These are phyloP conservation scores for Rosa rugosa DNA, from an alignment of 306 rosid species.

Conservation along the genomic window DNA sequence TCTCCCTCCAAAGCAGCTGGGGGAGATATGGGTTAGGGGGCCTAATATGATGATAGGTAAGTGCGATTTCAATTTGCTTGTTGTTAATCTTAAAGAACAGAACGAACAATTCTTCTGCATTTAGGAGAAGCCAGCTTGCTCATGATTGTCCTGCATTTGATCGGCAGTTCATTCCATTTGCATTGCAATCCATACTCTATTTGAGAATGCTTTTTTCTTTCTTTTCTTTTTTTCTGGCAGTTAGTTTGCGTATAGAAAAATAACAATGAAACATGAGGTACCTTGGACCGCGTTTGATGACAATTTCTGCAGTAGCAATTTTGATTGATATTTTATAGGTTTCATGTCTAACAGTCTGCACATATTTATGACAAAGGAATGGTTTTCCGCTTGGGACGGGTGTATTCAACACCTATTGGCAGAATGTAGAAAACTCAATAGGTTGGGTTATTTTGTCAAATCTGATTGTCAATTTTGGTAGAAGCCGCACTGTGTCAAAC, in stretches of 20 bases:
- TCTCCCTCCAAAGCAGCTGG: slow-evolving; percentile 78
- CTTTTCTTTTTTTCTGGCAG: not conserved
- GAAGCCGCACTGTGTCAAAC: not conserved
- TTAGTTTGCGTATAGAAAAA: not conserved
- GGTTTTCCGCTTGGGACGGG: not conserved
- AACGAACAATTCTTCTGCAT: not conserved
- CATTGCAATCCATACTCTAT: not conserved
- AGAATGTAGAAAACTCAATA: not conserved
- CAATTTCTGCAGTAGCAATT: not conserved
- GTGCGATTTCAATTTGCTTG: not conserved
- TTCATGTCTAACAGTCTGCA: not conserved
- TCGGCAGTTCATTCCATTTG: slow-evolving; percentile 23
- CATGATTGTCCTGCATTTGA: not conserved
- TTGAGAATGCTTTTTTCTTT: not conserved
- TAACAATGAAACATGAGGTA: not conserved
- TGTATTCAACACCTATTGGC: not conserved
- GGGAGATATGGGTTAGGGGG: slow-evolving; percentile 94
- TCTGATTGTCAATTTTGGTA: not conserved
- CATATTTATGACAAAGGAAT: not conserved
- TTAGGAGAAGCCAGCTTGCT: not conserved
- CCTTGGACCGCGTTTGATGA: not conserved
- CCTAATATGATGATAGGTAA: slow-evolving; percentile 87
- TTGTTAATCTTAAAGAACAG: too few species aligned
- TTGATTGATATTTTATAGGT: not conserved
- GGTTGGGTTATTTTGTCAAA: not conserved